Evolutionary conservation across 2,329 filamentous ascomycete genomes (phyloP), one percentile per base, ranked within the genome.

Genomic region (Chaetomiaceae sp.): DNA sequence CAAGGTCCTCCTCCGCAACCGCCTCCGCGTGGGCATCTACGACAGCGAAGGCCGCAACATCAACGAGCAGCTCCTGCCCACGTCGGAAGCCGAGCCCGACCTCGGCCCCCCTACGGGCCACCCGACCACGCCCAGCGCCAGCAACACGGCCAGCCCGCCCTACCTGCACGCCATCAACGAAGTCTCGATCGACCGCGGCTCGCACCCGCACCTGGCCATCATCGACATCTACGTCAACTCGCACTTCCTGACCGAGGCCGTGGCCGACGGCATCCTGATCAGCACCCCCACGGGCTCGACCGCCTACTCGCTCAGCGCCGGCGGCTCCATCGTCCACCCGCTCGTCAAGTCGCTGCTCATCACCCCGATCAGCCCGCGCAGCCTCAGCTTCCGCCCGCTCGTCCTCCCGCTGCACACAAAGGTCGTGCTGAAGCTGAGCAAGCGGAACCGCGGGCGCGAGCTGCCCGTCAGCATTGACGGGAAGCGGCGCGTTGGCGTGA

Each of bases 231-330:
- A 84, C 62, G 86, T 97, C 53, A 91, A 91, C 61, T 86, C 88
- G 30, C 83, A 89, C 48, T 95, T 93, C 62, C 75, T 99, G 40
- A 99, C 93, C 1, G 90, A 96, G 66, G 92, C 89, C 1, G 91
- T 95, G 12, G 92, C 91, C 1, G 93, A 99, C 66, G 93, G 93
- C 44, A 95, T 99, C 68, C 86, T 97, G 39, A 83, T 97, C 52
- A 90, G 87, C 56, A 96, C 92, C 0, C 93, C 93, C 0, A 99
- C 93, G 0, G 93, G 93, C 3, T 95, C 88, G 35, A 99, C 93
- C 0, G 93, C 93, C 0, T 99, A 99, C 72, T 93, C 87, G 53
- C 77, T 99, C n/a, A 93, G 87, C 58, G 87, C 86, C 3, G 93
- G 93, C 3, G 93, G 93, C 1, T 88, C 86, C 60, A 97, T 99